These are phyloP conservation scores for Microsporum ferrugineum DNA, from an alignment of 2,329 filamentous ascomycete genomes.

Conservation along the genomic window DNA sequence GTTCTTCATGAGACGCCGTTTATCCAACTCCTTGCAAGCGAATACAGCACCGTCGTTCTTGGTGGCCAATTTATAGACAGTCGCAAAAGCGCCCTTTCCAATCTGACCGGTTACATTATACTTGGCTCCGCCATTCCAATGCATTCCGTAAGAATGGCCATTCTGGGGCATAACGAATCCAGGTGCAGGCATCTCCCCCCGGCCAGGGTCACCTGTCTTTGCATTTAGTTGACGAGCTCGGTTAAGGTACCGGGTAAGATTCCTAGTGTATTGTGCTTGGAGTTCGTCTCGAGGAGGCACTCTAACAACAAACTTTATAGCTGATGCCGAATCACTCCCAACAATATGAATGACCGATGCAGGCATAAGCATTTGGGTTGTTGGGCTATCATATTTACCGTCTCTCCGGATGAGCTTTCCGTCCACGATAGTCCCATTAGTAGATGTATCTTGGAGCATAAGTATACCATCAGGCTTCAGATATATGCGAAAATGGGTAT, in stretches of 20 bases:
- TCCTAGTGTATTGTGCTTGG: slow-evolving; percentile 54
- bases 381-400: slow-evolving; percentile 27
- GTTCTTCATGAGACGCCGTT: slow-evolving; percentile 85
- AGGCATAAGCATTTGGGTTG: slow-evolving; percentile 55
- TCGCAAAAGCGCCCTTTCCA: slow-evolving; percentile 89
- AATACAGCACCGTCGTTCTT: slow-evolving; percentile 74
- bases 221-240: slow-evolving; percentile 19
- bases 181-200: background rate
- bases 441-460: slow-evolving; percentile 89
- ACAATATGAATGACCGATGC: slow-evolving; percentile 64
- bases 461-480: slow-evolving; percentile 74
- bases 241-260: slow-evolving; percentile 57
- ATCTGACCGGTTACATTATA: slow-evolving; percentile 77
- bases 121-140: slow-evolving; percentile 65
- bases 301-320: slow-evolving; percentile 73
- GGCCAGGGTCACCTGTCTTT: slow-evolving; percentile 4
- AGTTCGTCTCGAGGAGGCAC: slow-evolving; percentile 66
- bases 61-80: slow-evolving; percentile 78
- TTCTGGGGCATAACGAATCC: slow-evolving; percentile 14
- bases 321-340: slow-evolving; percentile 39
- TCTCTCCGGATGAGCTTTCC: slow-evolving; percentile 51
- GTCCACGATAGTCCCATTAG: slow-evolving; percentile 90
- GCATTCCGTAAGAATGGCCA: slow-evolving; percentile 51
- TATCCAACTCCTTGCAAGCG: slow-evolving; percentile 91
- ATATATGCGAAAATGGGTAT: slow-evolving; percentile 91